phyloP scores from a whole-genome alignment of 306 rosid species.

The Luffa acutangula region DNA sequence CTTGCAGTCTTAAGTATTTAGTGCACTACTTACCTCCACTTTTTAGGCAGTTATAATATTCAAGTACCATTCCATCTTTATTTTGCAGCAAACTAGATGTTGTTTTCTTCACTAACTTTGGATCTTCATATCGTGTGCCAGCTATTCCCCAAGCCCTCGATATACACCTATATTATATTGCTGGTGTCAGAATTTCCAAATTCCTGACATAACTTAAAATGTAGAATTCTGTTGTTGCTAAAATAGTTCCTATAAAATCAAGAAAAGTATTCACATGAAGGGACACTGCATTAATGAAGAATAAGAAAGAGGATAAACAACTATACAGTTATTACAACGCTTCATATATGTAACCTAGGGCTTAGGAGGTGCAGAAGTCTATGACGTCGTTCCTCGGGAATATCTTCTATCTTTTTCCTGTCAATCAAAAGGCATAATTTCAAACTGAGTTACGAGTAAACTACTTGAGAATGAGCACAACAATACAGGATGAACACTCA shows the following conservation, averaged over 20 bases:
- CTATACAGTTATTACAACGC: conserved; percentile 2
- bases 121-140: conserved; percentile 61
- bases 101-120: conserved; percentile 50
- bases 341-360: conserved; percentile 42
- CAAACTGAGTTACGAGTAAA: neutral
- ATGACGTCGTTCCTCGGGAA: conserved; percentile 76
- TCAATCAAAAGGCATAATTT: neutral
- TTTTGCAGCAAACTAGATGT: conserved; percentile 33
- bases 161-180: conserved; percentile 42
- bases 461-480: neutral
- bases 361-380: conserved; percentile 45
- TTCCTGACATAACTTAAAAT: neutral
- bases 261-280: neutral
- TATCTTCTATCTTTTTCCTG: conserved; percentile 84
- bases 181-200: conserved; percentile 17
- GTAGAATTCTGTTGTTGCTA: neutral
- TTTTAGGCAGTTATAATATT: conserved; percentile 53
- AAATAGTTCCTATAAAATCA: neutral
- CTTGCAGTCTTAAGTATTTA: conserved; percentile 2
- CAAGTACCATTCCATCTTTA: conserved; percentile 31
- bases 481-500: neutral
- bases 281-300: neutral
- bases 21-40: conserved; percentile 48
- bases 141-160: conserved; percentile 87
- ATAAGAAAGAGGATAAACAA: neutral